Percentiles rank a stretch among this genome's conserved stretches.
Evolutionary conservation across 1,284 basidiomycete genomes (phyloP).

Genomic region (Cryptococcus wingfieldii): DNA sequence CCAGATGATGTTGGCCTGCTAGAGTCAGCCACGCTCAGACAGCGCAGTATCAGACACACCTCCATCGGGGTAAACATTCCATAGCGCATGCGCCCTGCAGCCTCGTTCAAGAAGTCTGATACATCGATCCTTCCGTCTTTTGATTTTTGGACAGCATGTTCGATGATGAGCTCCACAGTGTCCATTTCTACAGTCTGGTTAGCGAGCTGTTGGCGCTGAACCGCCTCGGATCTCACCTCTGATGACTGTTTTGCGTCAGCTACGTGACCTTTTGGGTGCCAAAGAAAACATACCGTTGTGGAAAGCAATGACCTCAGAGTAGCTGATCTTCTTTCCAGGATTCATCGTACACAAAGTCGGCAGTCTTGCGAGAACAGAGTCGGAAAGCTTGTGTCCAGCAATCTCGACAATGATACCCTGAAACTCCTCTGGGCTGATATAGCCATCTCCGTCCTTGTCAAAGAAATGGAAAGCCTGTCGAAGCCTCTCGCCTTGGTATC

Average conservation of each 20-base stretch:
- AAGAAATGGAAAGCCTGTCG: constrained; percentile 88
- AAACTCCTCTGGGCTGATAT: constrained; percentile 86
- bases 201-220: neutral
- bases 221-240: constrained; percentile 55
- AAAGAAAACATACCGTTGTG: constrained; percentile 59
- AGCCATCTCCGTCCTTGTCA: constrained; percentile 81
- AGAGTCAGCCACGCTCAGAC: neutral
- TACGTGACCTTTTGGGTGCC: neutral
- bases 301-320: constrained; percentile 91
- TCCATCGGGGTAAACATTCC: constrained; percentile 94
- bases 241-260: constrained; percentile 53
- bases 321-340: constrained; percentile 83
- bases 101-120: constrained; percentile 52
- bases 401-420: constrained; percentile 90
- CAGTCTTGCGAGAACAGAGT: constrained; percentile 79
- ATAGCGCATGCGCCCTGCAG: constrained; percentile 64
- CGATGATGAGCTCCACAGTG: constrained; percentile 70
- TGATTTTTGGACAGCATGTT: constrained; percentile 68
- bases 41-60: constrained; percentile 16
- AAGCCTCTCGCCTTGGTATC: constrained; percentile 87
- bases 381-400: constrained; percentile 89
- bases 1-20: constrained; percentile 81
- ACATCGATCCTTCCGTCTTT: constrained; percentile 78
- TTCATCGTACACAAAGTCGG: constrained; percentile 82
- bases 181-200: constrained; percentile 67